Evolutionary conservation across 2,329 filamentous ascomycete genomes (phyloP).

Genomic region (Aspergillus felis): DNA sequence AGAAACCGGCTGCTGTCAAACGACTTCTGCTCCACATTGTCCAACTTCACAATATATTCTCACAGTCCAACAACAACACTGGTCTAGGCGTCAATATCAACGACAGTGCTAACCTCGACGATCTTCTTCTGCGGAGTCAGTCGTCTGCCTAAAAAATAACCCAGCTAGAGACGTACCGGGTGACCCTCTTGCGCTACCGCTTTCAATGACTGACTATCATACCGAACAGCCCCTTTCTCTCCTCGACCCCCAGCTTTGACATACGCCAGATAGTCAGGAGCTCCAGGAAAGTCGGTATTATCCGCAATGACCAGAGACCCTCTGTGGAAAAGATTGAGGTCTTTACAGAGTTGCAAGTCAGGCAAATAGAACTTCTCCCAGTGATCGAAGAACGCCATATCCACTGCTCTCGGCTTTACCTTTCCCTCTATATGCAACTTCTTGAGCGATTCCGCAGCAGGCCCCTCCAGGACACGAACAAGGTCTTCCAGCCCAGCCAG

Average conservation of each 20-base stretch:
- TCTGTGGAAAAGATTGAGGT: conserved; percentile 27
- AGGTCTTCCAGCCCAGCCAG: conserved; percentile 32
- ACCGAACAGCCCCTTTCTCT: conserved; percentile 15
- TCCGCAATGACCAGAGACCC: conserved; percentile 36
- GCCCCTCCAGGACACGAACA: conserved; percentile 32
- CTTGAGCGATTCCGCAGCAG: conserved; percentile 26
- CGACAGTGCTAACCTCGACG: too few relatives aligned
- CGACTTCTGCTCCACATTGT: not conserved
- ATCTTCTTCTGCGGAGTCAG: not conserved
- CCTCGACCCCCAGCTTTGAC: conserved; percentile 26
- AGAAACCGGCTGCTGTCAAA: not conserved
- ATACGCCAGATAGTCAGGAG: conserved; percentile 41
- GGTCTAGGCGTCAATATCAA: not conserved
- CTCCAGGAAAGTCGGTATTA: conserved; percentile 39
- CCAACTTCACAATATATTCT: not conserved
- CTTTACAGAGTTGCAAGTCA: conserved; percentile 33
- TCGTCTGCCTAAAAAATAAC: not conserved
- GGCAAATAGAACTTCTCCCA: conserved; percentile 35
- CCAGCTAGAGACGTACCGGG: conserved; percentile 8
- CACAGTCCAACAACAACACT: not conserved
- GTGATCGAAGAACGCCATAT: conserved; percentile 38
- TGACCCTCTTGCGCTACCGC: conserved; percentile 1
- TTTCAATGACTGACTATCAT: conserved; percentile 19
- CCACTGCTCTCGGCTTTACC: conserved; percentile 22
- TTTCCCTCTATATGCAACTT: conserved; percentile 24